Evolutionary conservation across 164 flowering plant species (phyloP).

Genomic region (Aristolochia contorta): DNA sequence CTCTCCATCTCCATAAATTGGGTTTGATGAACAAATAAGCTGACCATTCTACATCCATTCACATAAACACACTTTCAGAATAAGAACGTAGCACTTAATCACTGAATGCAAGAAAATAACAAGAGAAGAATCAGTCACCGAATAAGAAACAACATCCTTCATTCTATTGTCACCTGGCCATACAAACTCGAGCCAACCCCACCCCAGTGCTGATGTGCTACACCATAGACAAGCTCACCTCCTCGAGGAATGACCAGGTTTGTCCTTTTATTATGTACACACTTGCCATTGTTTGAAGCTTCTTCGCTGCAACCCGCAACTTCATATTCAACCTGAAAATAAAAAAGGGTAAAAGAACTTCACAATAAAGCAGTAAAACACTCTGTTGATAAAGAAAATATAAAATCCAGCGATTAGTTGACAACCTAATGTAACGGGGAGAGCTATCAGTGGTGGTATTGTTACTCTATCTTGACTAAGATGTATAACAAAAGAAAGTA

Average conservation of each 20-base stretch:
- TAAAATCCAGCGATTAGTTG: neutral
- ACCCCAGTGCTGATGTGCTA: constrained; percentile 75
- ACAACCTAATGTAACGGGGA: neutral
- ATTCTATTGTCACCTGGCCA: constrained; percentile 35
- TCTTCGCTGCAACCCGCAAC: constrained; percentile 35
- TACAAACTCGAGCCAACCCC: constrained; percentile 63
- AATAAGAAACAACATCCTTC: neutral
- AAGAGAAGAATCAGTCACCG: neutral
- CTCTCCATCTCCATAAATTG: constrained; percentile 61
- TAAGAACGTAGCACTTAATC: neutral
- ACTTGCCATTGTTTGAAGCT: constrained; percentile 18
- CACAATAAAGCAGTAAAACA: neutral
- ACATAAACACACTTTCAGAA: neutral
- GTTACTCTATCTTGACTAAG: neutral
- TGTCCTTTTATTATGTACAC: constrained; percentile 34
- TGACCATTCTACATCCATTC: constrained; percentile 52
- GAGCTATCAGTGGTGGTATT: neutral
- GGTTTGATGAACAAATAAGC: constrained; percentile 56
- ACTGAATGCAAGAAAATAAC: neutral
- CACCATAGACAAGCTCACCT: constrained; percentile 70
- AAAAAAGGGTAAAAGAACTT: neutral
- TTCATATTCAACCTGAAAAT: constrained; percentile 59
- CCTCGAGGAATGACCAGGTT: constrained; percentile 39
- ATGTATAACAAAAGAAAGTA: neutral
- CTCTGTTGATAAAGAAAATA: neutral